Evolutionary conservation across 768 basidiomycete species (phyloP), one percentile per base, ranked within the genome.

Genomic region (Sarcodon aspratus): DNA sequence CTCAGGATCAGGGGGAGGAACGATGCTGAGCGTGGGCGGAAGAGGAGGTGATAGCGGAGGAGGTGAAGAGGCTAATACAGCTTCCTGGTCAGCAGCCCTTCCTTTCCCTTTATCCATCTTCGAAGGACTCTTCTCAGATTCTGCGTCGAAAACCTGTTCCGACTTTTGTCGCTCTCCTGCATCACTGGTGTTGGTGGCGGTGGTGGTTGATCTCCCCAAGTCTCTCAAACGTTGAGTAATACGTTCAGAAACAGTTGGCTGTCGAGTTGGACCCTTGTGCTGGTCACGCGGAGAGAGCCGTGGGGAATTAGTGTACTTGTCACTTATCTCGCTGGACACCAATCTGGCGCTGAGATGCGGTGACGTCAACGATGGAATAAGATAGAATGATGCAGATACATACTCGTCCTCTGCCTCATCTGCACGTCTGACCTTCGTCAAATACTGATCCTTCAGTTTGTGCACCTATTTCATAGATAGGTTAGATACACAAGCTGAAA

Each of bases 341-440:
- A 95, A 95, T 59, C 88, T 90, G 37, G 78, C 87, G 62, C 92
- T 95, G 58, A 46, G 13, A n/a, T 36, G 52, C 53, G 49, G 52
- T 48, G 48, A 13, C 15, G 40, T 17, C 40, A 9, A 42, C 13
- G 40, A 42, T 40, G 27, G 33, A 18, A 36, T 7, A 10, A 43
- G 50, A 57, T 49, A 12, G n/a, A 49, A 36, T 47, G 40, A 54
- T 50, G 44, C 1, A 6, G 36, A 32, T 31, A 71, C 90, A 58
- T 64, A 95, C 93, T 95, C 92, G 61, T 96, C 93, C 61, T 91
- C 91, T 7, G 85, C 83, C 59, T 96, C 93, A 57, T 96, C 93
- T 12, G 93, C 92, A 36, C 78, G 76, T 48, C 88, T 78, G 0
- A 78, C 82, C 64, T 92, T 95, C 33, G 73, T 64, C 9, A 89